Evolutionary conservation across 2,329 filamentous ascomycete genomes (phyloP), one percentile per base, ranked within the genome.

Genomic region (Diaporthe sp.): DNA sequence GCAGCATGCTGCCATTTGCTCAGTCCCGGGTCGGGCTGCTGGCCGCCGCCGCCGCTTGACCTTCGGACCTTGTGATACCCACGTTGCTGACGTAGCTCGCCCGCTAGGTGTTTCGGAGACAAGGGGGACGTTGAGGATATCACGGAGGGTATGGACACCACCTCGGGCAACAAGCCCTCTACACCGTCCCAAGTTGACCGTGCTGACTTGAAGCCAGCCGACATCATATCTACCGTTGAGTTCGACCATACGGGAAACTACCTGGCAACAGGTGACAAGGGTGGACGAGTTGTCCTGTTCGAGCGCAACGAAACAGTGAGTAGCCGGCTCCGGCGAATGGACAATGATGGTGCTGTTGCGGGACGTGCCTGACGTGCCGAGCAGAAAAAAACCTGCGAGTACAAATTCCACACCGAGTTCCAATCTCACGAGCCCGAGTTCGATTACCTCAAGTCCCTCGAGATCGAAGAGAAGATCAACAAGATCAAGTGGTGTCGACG

Each of bases 391-490:
- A 98, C 97, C 70, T 99, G 97, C 91, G 97, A 99, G 86, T 99
- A 99, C 90, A 99, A 98, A 86, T 99, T 99, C 85, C 97, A 99
- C 86, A 99, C 97, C 85, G 97, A 99, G 84, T 99, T 99, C 82
- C 97, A 99, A 88, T 99, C 97, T 81, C 97, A 99, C 88, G 97
- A 99, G 85, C 97, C 97, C 78, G 97, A 99, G 86, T 99, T 99
- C 86, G 97, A 99, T 86, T 99, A 99, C 85, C 92, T 99, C 79
- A 99, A 99, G 87, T 99, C 97, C 47, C 91, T 99, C 81, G 97
- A 99, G 87, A 99, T 99, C 83, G 97, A 99, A 90, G 97, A 99
- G 87, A 99, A 99, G 89, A 99, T 99, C 90, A 99, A 99, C 91
- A 99, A 99, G 90, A 99, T 99, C 88, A 99, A 98, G 86, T 99